These are phyloP conservation scores for Calocybe cyanea DNA, from an alignment of 768 basidiomycete species.

Conservation along the genomic window DNA sequence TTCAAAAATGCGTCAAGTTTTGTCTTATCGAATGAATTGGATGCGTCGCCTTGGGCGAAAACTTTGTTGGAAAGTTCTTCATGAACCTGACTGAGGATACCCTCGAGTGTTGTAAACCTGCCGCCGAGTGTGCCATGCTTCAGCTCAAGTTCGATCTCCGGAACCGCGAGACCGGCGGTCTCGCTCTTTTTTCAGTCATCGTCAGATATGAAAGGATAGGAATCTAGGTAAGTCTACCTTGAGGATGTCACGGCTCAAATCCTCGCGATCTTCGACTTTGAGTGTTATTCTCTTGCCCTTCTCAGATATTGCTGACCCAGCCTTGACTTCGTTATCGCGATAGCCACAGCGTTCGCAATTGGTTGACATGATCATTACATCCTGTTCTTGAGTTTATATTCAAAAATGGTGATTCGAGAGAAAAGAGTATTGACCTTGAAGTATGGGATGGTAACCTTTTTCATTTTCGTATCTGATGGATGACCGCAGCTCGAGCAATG, in stretches of 20 bases:
- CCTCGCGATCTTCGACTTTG: constrained; percentile 89
- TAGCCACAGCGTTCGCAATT: constrained; percentile 96
- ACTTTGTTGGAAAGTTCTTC: constrained; percentile 91
- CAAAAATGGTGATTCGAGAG: not conserved
- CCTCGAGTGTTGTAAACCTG: constrained; percentile 96
- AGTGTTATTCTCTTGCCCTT: constrained; percentile 85
- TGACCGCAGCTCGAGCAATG: constrained; percentile 87
- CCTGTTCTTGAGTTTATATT: constrained; percentile 40
- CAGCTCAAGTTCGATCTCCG: constrained; percentile 91
- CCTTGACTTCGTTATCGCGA: constrained; percentile 97
- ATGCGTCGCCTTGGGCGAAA: constrained; percentile 70
- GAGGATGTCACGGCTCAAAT: constrained; percentile 87
- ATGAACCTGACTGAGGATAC: constrained; percentile 90
- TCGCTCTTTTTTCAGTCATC: too few species aligned
- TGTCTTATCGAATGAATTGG: constrained; percentile 39
- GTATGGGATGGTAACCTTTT: constrained; percentile 94
- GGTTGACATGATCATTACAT: constrained; percentile 80
- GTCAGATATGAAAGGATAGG: not conserved
- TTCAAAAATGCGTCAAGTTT: constrained; percentile 76
- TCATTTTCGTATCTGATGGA: constrained; percentile 84
- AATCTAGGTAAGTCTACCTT: constrained; percentile 54
- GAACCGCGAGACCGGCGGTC: constrained; percentile 83
- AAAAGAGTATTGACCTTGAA: constrained; percentile 67
- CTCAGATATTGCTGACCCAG: constrained; percentile 83
- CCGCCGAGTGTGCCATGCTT: constrained; percentile 94